Evolutionary conservation across 768 basidiomycete genomes (phyloP).

Genomic region (Boletellus sp.): DNA sequence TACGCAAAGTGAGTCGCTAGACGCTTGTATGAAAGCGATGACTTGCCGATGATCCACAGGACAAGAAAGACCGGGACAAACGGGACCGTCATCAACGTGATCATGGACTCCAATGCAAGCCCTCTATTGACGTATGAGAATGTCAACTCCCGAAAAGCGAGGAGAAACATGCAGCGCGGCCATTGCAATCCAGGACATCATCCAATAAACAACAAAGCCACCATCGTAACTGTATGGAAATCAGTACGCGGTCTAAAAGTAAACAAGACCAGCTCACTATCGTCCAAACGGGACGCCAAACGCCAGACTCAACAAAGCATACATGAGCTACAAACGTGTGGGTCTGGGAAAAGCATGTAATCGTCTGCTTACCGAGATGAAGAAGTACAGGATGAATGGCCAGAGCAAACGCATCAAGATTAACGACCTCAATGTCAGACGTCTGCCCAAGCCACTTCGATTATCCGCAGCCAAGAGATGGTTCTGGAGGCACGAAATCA

Average conservation of each 20-base stretch:
- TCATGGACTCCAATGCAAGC: conserved; percentile 55
- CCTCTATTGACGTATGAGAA: conserved; percentile 40
- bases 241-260: background rate
- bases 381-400: conserved; percentile 40
- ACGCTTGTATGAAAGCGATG: background rate
- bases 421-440: conserved; percentile 36
- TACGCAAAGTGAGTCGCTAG: conserved; percentile 18
- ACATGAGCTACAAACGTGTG: conserved; percentile 44
- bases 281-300: conserved; percentile 56
- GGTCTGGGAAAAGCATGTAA: background rate
- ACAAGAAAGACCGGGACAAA: conserved; percentile 61
- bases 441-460: conserved; percentile 37
- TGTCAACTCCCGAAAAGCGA: background rate
- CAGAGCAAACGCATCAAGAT: conserved; percentile 39
- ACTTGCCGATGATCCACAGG: conserved; percentile 58
- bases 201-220: conserved; percentile 67
- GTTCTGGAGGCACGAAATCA: conserved; percentile 20
- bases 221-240: conserved; percentile 38
- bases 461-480: conserved; percentile 33
- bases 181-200: conserved; percentile 60
- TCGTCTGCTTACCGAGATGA: conserved; percentile 34
- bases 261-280: conserved; percentile 31
- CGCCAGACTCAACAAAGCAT: conserved; percentile 54
- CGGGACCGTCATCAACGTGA: conserved; percentile 50
- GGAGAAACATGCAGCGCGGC: conserved; percentile 42